Percentiles rank a stretch among this genome's conserved stretches.
Evolutionary conservation across 2,329 filamentous ascomycete species (phyloP).

Genomic region (Diplodia intermedia): DNA sequence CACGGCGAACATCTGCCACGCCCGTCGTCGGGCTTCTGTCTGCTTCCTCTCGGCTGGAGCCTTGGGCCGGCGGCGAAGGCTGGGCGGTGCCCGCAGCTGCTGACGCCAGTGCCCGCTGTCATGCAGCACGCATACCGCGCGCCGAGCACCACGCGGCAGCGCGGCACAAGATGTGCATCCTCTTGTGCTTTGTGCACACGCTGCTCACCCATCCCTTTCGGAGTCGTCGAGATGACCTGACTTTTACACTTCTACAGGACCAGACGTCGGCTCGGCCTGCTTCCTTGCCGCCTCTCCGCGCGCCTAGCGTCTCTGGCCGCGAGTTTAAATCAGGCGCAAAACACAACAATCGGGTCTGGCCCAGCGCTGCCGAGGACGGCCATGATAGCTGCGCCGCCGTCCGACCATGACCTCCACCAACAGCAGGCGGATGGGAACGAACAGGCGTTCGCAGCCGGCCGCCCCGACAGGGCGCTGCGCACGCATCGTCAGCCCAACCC

Average conservation of each 20-base stretch:
- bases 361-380: not conserved
- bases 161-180: not conserved
- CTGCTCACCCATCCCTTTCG: not conserved
- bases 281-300: not conserved
- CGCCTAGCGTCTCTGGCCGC: slow-evolving; percentile 4
- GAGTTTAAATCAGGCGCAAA: not conserved
- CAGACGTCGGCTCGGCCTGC: not conserved
- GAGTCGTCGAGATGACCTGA: not conserved
- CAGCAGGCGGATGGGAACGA: not conserved
- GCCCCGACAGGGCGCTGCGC: not conserved
- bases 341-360: not conserved
- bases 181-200: not conserved
- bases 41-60: not conserved
- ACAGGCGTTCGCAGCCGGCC: slow-evolving; percentile 17
- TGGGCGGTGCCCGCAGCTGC: slow-evolving; percentile 1
- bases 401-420: not conserved
- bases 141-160: slow-evolving; percentile 1
- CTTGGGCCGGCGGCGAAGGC: not conserved
- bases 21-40: not conserved
- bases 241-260: slow-evolving; percentile 6
- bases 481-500: slow-evolving; percentile 8
- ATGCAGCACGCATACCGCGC: not conserved
- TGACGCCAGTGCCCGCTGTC: slow-evolving; percentile 4
- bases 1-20: not conserved
- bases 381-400: not conserved